A percentile compares a stretch with the other conserved stretches of the same genome.
Conservation (phyloP, 2,329 filamentous ascomycete species). For the Ilyonectria destructans region DNA sequence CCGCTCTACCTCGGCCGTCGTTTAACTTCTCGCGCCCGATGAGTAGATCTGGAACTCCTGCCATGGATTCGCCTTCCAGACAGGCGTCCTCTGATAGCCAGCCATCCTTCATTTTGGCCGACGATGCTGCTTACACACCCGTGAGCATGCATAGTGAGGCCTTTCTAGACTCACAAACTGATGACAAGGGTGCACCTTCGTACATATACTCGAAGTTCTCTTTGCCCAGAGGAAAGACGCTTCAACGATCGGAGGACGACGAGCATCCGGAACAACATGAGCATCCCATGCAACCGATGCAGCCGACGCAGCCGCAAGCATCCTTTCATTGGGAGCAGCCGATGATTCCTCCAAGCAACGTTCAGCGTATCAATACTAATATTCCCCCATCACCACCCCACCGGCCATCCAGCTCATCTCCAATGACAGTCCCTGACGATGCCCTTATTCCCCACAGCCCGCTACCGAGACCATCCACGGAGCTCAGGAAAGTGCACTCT, state of each 20-base stretch:
- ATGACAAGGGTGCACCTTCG: slow-evolving; percentile 74
- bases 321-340: slow-evolving; percentile 78
- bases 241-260: slow-evolving; percentile 78
- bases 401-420: slow-evolving; percentile 72
- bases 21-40: slow-evolving; percentile 97
- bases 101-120: slow-evolving; percentile 73
- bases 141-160: slow-evolving; percentile 81
- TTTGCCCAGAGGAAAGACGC: slow-evolving; percentile 85
- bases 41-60: slow-evolving; percentile 79
- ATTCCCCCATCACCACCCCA: slow-evolving; percentile 76
- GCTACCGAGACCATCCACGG: slow-evolving; percentile 64
- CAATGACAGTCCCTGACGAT: slow-evolving; percentile 58
- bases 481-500: slow-evolving; percentile 66
- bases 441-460: slow-evolving; percentile 49
- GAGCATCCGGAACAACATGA: slow-evolving; percentile 72
- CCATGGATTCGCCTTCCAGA: slow-evolving; percentile 71
- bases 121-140: slow-evolving; percentile 79
- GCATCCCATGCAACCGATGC: slow-evolving; percentile 57
- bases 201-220: slow-evolving; percentile 91
- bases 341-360: slow-evolving; percentile 58
- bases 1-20: slow-evolving; percentile 79
- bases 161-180: slow-evolving; percentile 70
- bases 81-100: slow-evolving; percentile 80
- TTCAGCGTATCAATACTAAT: slow-evolving; percentile 60
- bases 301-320: slow-evolving; percentile 52